phyloP scores from a whole-genome alignment of 108 stramenopile genomes.

The Skeletonema potamos region DNA sequence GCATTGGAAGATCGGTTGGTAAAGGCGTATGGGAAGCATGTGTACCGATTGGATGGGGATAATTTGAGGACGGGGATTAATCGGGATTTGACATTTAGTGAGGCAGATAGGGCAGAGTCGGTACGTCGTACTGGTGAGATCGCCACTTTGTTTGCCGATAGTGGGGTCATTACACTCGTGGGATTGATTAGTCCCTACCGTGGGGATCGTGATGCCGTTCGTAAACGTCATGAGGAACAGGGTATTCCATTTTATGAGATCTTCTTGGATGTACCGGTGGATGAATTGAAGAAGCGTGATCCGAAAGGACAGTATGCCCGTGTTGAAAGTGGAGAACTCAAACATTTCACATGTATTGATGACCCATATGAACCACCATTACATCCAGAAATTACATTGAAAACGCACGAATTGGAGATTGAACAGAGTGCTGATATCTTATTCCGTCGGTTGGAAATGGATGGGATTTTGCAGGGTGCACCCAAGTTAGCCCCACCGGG shows the following conservation, averaged over 20 bases:
- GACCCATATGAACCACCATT: conserved; percentile 97
- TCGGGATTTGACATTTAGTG: conserved; percentile 93
- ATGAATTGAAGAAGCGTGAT: conserved; percentile 86
- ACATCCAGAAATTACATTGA: conserved; percentile 86
- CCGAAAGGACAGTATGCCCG: conserved; percentile 90
- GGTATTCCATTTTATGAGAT: conserved; percentile 98
- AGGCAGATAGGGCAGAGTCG: conserved; percentile 93
- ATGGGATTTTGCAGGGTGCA: conserved; percentile 93
- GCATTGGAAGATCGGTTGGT: conserved; percentile 95
- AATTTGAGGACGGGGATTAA: conserved; percentile 96
- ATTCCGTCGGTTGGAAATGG: conserved; percentile 82
- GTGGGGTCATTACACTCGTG: conserved; percentile 96
- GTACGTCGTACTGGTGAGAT: conserved; percentile 97
- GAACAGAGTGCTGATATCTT: conserved; percentile 91
- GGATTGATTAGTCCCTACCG: conserved; percentile 95
- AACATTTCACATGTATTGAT: conserved; percentile 98
- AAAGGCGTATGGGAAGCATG: conserved; percentile 93
- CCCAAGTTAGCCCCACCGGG: conserved; percentile 86
- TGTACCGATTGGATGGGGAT: conserved; percentile 97
- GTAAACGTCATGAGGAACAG: conserved; percentile 95
- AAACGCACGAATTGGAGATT: conserved; percentile 90
- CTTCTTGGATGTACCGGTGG: conserved; percentile 96
- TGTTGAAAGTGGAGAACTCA: conserved; percentile 91
- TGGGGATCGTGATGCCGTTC: conserved; percentile 88
- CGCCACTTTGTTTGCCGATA: conserved; percentile 93